Evolutionary conservation across 495 filamentous ascomycete genomes (phyloP), one percentile per base, ranked within the genome.

Genomic region (Aspergillus taichungensis): DNA sequence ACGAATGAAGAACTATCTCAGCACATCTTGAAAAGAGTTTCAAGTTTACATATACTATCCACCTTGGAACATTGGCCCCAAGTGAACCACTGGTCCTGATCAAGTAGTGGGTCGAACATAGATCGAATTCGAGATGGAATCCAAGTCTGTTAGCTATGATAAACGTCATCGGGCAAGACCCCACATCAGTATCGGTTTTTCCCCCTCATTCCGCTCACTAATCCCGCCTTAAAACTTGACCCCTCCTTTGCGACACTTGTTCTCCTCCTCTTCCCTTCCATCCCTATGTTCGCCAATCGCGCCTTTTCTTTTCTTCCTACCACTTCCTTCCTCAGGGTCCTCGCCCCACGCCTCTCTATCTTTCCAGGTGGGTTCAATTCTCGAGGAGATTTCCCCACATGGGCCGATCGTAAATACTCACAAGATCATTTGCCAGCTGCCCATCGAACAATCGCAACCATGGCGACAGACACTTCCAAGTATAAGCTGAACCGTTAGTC

Each of bases 401-500:
- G 41, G 30, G 24, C 41, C 33, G 14, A 40, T 51, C n/a, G 43
- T 41, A 46, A 51, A 48, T 46, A 51, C 46, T 60, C 6, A 57
- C 48, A n/a, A 40, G 32, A 31, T 38, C 12, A n/a, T 12, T 24
- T 37, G 8, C 45, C 45, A 61, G 58, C 47, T 53, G 47, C 49
- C 42, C 51, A 40, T 30, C 54, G 64, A 60, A 61, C 66, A 37
- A 58, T 67, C 63, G 65, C 67, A 60, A 74, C 77, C 57, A 94
- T 94, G 85, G 74, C 82, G 46, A 84, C 90, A 13, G 78, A 95
- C 53, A 73, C 79, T 29, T 79, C 79, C 52, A 89, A 76, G 46
- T 96, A 95, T 70, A 90, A 87, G 69, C 79, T 94, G 57, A 90
- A 91, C 63, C 87, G 86, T 90, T 67, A 60, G 80, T 66, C 18